Evolutionary conservation across 176 grass and related monocot species (phyloP), one percentile per base, ranked within the genome.

Genomic region (Bromus sterilis): DNA sequence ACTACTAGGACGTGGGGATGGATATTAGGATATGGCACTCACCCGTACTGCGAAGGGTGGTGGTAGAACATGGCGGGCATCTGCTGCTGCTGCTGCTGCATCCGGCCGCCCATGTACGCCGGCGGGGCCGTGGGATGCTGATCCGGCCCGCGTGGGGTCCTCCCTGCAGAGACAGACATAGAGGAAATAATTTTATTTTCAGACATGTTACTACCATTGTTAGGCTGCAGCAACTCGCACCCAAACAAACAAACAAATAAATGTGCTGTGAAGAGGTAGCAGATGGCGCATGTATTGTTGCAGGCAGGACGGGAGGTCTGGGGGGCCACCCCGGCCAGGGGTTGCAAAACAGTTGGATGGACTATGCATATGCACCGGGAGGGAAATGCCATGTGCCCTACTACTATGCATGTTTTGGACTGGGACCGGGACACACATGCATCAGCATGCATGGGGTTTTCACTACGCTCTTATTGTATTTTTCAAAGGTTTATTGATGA

Each of bases 21-120:
- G 18, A 9, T 2, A 43, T 16, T 13, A 26, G 35, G 12, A 36
- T 20, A 53, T 36, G 71, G 40, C 48, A 89, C 86, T 76, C 55
- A 97, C 94, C 91, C 94, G 83, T 78, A 76, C 66, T 82, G 90
- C 0, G 80, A 74, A 55, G 66, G 80, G 73, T 9, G 79, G 70
- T 18, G 25, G 68, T 89, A 93, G 71, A 77, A 61, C 56, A 91
- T 6, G 20, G 65, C 75, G 65, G 78, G 60, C 78, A 91, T 67
- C 28, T 61, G 70, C 55, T 60, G 66, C 30, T 64, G 30, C 46
- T 90, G 93, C 36, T 65, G 40, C 55, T 78, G 90, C 78, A 91
- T 28, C 80, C 90, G 86, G 53, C 67, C 68, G 59, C 57, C 58
- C 59, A 76, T 31, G 86, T 78, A 82, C 41, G 39, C 78, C 11